Conservation (phyloP, 768 basidiomycete genomes). For the Kwoniella sp. region DNA sequence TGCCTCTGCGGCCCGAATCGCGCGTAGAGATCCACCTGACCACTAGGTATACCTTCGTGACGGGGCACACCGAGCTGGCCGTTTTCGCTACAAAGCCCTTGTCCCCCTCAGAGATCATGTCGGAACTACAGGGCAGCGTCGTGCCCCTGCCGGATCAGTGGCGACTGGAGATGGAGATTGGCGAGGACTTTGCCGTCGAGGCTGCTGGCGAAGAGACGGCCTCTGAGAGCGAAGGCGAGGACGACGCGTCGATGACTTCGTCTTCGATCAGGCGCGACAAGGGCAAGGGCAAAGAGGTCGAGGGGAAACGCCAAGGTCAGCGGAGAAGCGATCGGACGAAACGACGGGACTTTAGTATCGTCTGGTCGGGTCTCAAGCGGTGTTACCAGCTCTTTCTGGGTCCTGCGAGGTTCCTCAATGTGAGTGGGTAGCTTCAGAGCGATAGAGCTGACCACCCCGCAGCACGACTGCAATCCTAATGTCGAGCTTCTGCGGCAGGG, state of each 20-base stretch:
- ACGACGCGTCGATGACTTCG: conserved; percentile 4
- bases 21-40: conserved; percentile 47
- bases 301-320: conserved; percentile 7
- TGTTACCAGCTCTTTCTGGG: conserved; percentile 47
- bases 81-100: conserved; percentile 41
- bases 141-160: conserved; percentile 42
- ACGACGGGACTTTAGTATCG: conserved; percentile 46
- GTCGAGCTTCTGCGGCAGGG: conserved; percentile 44
- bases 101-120: conserved; percentile 21
- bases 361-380: conserved; percentile 42
- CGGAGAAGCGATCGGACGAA: conserved; percentile 38
- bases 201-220: conserved; percentile 21
- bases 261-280: conserved; percentile 9
- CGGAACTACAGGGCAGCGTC: conserved; percentile 41
- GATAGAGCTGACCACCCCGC: not conserved
- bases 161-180: conserved; percentile 37
- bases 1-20: conserved; percentile 34
- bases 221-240: conserved; percentile 20
- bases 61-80: conserved; percentile 44
- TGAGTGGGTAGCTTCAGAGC: conserved; percentile 13
- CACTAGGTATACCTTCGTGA: conserved; percentile 35
- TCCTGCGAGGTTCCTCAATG: conserved; percentile 48
- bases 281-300: conserved; percentile 15
- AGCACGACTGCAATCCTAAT: conserved; percentile 49
- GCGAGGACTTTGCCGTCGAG: conserved; percentile 28